These are phyloP conservation scores for Luffa acutangula DNA, from an alignment of 306 rosid species.

Conservation along the genomic window DNA sequence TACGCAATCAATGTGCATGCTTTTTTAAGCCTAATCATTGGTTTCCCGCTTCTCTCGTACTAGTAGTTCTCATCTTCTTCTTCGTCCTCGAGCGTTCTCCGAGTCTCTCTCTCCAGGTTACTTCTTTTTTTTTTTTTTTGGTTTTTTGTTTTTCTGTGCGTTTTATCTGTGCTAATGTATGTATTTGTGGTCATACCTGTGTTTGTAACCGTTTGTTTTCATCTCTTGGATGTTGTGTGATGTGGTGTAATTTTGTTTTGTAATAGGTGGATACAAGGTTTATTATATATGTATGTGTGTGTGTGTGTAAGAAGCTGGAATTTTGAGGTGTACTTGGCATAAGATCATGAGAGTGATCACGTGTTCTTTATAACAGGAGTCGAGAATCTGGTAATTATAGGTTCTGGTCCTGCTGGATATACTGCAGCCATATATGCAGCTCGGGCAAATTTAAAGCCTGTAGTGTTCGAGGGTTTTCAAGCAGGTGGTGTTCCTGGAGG, in stretches of 20 bases:
- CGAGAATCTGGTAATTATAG: constrained; percentile 79
- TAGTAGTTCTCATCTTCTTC: too few relatives aligned
- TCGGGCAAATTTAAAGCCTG: constrained; percentile 92
- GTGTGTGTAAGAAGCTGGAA: neutral
- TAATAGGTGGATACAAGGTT: neutral
- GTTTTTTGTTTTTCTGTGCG: too few relatives aligned
- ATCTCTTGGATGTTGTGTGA: too few relatives aligned
- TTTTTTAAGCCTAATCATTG: neutral
- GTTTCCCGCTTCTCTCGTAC: too few relatives aligned
- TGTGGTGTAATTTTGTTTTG: too few relatives aligned
- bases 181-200: too few relatives aligned
- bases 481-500: constrained; percentile 94
- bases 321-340: neutral
- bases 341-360: neutral
- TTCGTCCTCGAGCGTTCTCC: too few relatives aligned
- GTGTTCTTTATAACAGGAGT: constrained; percentile 26
- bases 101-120: too few relatives aligned
- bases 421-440: constrained; percentile 94
- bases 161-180: too few relatives aligned
- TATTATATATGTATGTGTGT: neutral
- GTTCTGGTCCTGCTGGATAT: constrained; percentile 94
- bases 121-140: too few relatives aligned
- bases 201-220: too few relatives aligned
- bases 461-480: constrained; percentile 88
- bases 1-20: neutral